Evolutionary conservation across 495 filamentous ascomycete genomes (phyloP).

Genomic region (Chaetomium cochliodes): DNA sequence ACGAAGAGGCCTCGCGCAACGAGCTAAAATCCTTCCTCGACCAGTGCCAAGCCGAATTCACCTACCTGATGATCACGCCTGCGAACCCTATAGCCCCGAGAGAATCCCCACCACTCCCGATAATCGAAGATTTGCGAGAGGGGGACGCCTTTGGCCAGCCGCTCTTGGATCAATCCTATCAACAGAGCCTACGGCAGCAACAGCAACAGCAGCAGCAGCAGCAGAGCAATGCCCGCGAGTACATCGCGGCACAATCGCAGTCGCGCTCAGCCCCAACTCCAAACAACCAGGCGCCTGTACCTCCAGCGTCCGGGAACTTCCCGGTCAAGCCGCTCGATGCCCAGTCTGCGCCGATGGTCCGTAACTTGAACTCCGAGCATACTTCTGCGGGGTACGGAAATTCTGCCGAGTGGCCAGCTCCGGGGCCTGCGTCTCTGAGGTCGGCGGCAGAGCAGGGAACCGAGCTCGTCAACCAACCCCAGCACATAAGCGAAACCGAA

Average conservation of each 20-base stretch:
- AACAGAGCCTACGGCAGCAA: constrained; percentile 26
- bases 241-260: constrained; percentile 29
- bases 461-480: constrained; percentile 36
- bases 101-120: constrained; percentile 51
- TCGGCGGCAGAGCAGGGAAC: constrained; percentile 56
- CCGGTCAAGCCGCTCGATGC: constrained; percentile 41
- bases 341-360: constrained; percentile 46
- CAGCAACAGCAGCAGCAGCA: constrained; percentile 33
- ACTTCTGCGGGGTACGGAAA: constrained; percentile 34
- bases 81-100: constrained; percentile 60
- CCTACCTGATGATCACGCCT: constrained; percentile 63
- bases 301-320: constrained; percentile 41
- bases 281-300: constrained; percentile 57
- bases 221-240: constrained; percentile 46
- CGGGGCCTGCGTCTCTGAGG: constrained; percentile 41
- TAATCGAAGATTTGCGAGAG: constrained; percentile 51
- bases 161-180: constrained; percentile 37
- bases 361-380: constrained; percentile 43
- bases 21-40: constrained; percentile 63
- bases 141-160: constrained; percentile 44
- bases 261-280: constrained; percentile 47
- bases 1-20: constrained; percentile 55
- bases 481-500: constrained; percentile 33
- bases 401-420: constrained; percentile 45
- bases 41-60: constrained; percentile 61